These are phyloP conservation scores for Sugiyamaella pinicola DNA, from an alignment of 1,139 yeast species.

Conservation along the genomic window DNA sequence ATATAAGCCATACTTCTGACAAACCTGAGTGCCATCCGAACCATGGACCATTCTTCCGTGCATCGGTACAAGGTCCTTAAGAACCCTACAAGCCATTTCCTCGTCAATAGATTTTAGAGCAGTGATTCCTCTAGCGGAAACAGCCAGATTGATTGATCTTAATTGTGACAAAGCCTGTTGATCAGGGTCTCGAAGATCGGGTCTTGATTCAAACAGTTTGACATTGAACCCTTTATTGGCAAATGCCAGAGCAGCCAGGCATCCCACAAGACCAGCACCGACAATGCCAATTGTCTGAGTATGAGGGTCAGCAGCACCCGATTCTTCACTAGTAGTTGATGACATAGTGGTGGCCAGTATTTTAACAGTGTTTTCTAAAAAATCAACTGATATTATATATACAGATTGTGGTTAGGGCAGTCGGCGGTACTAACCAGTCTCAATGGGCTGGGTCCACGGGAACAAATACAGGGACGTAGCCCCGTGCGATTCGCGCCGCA, in stretches of 20 bases:
- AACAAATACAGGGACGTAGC: too few relatives aligned
- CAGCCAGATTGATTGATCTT: conserved; percentile 79
- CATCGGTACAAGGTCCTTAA: conserved; percentile 76
- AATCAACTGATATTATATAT: too few relatives aligned
- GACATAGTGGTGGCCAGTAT: too few relatives aligned
- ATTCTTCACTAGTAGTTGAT: too few relatives aligned
- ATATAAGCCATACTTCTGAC: conserved; percentile 78
- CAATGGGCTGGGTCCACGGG: too few relatives aligned
- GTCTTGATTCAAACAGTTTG: conserved; percentile 62
- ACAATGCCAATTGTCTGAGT: conserved; percentile 38
- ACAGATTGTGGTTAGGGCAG: too few relatives aligned
- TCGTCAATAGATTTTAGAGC: conserved; percentile 66
- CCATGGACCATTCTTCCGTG: conserved; percentile 89
- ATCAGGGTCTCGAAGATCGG: conserved; percentile 43
- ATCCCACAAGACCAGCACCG: conserved; percentile 85
- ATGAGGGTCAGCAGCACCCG: too few relatives aligned
- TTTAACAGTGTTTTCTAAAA: too few relatives aligned
- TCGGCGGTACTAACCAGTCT: too few relatives aligned
- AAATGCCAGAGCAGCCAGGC: conserved; percentile 80
- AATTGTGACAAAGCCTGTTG: conserved; percentile 34
- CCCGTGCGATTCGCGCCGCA: too few relatives aligned
- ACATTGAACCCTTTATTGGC: conserved; percentile 74
- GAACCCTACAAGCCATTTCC: conserved; percentile 56
- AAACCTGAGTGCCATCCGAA: conserved; percentile 58
- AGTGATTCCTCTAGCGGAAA: conserved; percentile 77